phyloP scores from a whole-genome alignment of 164 flowering plant genomes.

The Cinnamomum micranthum region DNA sequence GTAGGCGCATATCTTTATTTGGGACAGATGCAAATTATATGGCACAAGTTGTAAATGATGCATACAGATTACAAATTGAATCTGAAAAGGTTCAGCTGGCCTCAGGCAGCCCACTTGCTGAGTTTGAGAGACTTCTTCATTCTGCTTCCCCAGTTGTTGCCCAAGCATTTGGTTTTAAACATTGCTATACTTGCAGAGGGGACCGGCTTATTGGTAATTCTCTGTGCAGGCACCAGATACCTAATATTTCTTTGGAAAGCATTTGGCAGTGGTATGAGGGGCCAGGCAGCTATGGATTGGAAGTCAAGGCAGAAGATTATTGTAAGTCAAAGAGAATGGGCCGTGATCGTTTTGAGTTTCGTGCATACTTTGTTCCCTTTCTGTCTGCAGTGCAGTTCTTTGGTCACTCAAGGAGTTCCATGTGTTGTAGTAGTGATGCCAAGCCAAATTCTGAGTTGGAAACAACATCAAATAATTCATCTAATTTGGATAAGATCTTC shows the following conservation, averaged over 20 bases:
- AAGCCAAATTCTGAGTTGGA: constrained; percentile 5
- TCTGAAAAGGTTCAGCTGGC: constrained; percentile 48
- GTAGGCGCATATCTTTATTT: constrained; percentile 1
- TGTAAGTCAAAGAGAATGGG: constrained; percentile 31
- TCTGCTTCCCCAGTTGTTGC: constrained; percentile 53
- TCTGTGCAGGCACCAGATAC: constrained; percentile 45
- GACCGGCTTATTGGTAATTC: constrained; percentile 19
- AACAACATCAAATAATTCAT: constrained; percentile 14
- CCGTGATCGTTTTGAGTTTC: constrained; percentile 23
- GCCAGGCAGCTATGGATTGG: constrained; percentile 64
- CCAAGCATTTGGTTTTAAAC: constrained; percentile 7
- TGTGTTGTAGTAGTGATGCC: constrained; percentile 4
- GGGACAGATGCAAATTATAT: constrained; percentile 22
- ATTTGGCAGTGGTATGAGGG: constrained; percentile 83
- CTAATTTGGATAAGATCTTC: constrained; percentile 14
- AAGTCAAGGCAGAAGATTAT: constrained; percentile 49
- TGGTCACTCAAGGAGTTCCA: constrained; percentile 22
- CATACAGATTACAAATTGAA: constrained; percentile 35
- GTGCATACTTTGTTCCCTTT: constrained; percentile 68
- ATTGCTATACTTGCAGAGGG: constrained; percentile 27
- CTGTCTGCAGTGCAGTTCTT: constrained; percentile 79
- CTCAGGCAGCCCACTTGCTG: constrained; percentile 54
- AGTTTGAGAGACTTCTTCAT: constrained; percentile 57
- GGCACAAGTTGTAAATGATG: constrained; percentile 33
- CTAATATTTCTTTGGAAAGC: constrained; percentile 38